These are phyloP conservation scores for Kodamaea kaohsiungensis DNA, from an alignment of 805 yeast genomes.

Conservation along the genomic window DNA sequence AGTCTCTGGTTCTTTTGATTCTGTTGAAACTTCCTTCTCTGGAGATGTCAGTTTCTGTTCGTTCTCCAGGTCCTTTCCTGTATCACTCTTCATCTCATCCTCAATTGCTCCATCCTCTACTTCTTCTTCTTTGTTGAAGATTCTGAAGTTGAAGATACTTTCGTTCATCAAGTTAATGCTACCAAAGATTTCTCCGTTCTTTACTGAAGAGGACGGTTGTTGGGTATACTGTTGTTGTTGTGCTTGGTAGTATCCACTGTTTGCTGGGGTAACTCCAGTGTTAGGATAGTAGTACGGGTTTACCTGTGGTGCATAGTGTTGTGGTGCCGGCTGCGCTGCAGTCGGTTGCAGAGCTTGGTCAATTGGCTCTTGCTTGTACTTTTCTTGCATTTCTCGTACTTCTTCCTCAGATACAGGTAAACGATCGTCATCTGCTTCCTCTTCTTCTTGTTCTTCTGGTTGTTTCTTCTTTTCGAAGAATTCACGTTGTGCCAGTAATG, in stretches of 20 bases:
- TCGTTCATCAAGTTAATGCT: conserved; percentile 39
- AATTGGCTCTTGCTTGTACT: conserved; percentile 16
- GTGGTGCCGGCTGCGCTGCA: conserved; percentile 1
- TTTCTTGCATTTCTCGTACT: conserved; percentile 32
- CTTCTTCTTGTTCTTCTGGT: conserved; percentile 27
- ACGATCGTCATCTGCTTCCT: conserved; percentile 24
- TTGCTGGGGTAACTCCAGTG: background rate
- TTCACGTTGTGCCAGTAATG: conserved; percentile 49
- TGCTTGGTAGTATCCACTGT: background rate
- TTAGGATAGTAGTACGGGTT: background rate
- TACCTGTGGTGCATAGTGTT: background rate
- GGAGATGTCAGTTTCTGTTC: background rate
- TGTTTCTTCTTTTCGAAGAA: conserved; percentile 25
- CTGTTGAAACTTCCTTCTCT: background rate
- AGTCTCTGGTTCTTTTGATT: background rate
- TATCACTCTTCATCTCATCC: conserved; percentile 5
- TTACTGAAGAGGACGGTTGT: background rate
- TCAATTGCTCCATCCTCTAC: conserved; percentile 9
- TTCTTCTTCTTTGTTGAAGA: conserved; percentile 19
- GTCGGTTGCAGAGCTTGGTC: background rate
- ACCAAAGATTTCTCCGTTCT: conserved; percentile 32
- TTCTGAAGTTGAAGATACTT: conserved; percentile 35
- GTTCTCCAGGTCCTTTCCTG: background rate
- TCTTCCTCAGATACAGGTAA: conserved; percentile 32
- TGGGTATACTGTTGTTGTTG: conserved; percentile 2